phyloP scores from a whole-genome alignment of 169 alveolate species.

The Plasmodium knowlesi region DNA sequence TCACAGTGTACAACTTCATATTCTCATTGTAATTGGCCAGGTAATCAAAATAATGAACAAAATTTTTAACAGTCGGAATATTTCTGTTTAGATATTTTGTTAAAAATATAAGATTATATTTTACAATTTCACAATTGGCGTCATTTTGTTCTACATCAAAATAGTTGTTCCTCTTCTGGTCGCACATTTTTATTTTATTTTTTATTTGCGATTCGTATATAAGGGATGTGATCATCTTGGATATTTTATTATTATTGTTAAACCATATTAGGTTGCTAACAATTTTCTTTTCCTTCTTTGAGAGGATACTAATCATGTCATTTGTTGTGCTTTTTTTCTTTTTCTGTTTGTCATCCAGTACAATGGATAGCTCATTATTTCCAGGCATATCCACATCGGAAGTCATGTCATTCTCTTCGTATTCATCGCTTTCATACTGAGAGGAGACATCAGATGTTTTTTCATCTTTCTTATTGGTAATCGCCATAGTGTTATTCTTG shows the following conservation, averaged over 20 bases:
- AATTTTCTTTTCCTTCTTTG: constrained; percentile 66
- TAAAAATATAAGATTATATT: constrained; percentile 31
- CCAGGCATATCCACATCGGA: background rate
- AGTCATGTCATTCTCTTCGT: background rate
- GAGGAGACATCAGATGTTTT: background rate
- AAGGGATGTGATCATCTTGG: constrained; percentile 36
- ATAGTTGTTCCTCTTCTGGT: constrained; percentile 40
- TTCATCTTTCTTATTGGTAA: background rate
- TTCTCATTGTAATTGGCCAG: constrained; percentile 69
- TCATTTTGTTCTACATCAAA: constrained; percentile 63
- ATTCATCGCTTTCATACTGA: constrained; percentile 1
- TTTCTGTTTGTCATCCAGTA: background rate
- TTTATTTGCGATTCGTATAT: constrained; percentile 71
- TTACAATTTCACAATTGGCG: constrained; percentile 54
- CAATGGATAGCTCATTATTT: background rate
- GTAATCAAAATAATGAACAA: constrained; percentile 74
- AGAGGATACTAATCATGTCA: constrained; percentile 2
- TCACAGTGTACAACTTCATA: constrained; percentile 57
- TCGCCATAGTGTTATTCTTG: background rate
- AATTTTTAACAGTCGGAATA: constrained; percentile 73
- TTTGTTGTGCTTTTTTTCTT: background rate
- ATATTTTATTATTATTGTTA: constrained; percentile 62
- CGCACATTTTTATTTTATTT: constrained; percentile 33
- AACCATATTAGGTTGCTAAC: constrained; percentile 67
- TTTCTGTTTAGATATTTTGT: constrained; percentile 65